Base-by-base conservation (phyloP, 225 moss, liverwort and hornwort genomes). In the Pseudisothecium myosuroides region DNA sequence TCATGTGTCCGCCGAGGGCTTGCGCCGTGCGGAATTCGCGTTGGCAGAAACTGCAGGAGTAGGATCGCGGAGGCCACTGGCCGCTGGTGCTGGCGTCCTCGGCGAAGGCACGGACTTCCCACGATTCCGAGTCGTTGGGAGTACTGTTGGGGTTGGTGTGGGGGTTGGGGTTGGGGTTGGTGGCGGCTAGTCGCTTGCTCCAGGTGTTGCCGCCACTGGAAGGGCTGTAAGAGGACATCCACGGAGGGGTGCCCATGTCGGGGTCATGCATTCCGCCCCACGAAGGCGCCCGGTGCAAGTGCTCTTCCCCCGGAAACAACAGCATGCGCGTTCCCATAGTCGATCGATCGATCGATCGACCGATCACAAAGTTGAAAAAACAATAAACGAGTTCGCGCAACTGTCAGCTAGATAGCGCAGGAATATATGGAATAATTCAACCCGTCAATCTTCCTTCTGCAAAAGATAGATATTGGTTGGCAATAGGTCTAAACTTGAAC, bases 21-120 rank as follows among this genome's bases (percentile, higher is more conserved):
- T 95, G 95, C 26, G 95, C 95, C 16, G 95, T 95, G 50, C 95
- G 93, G 45, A 95, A 95, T 82, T 94, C 95, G 43, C 95, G 88
- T 49, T 90, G 93, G 58, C 95, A 95, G 83, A 94, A 95, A 41
- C 91, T 95, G 90, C 95, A 95, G 26, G 92, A 89, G 65, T 95
- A 95, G 10, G 94, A 95, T 62, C 94, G 90, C 17, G 95, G 95
- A 16, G 95, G 95, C 95, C 95, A 95, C 50, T 95, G 96, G 20
- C 91, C 96, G 58, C 91, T 94, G 37, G 93, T 92, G 91, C 94
- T 92, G 21, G 91, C 92, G 86, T 93, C 94, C 76, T 93, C 94
- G 63, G 94, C 91, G 36, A 88, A 85, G 7, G 88, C 58, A 7
- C 81, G 88, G 15, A 86, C 69, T 55, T 78, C 78, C 55, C 76